Evolutionary conservation across 2,329 filamentous ascomycete genomes (phyloP), one percentile per base, ranked within the genome.

Genomic region (Claviceps sp.): DNA sequence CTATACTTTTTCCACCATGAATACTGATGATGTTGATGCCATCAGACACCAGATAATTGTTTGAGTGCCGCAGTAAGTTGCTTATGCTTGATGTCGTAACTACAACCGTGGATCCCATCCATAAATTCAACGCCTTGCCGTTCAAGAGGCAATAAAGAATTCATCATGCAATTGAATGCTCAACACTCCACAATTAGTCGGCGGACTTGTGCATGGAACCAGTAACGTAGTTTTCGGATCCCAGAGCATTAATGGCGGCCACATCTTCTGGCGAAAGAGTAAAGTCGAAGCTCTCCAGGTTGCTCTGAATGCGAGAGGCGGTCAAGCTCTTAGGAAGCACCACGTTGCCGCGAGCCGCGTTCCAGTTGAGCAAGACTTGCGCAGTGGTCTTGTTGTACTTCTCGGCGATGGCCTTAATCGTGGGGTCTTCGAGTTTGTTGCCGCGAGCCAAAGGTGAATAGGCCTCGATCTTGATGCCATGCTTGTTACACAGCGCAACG

Each of bases 301-400:
- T 90, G 64, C 81, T 77, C 44, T 77, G 62, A 51, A 89, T 84
- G 51, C 86, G 75, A 50, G 77, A 73, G 61, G 75, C 72, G 53
- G 72, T 79, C 53, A 78, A 71, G 65, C 84, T 89, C 75, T 93
- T 90, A 18, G 86, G 86, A 56, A 90, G 70, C 7, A 84, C 80
- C 45, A 89, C 79, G 61, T 82, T 85, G 49, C 82, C 82, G 61
- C 87, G 78, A 64, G 91, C 84, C 55, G 89, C 68, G 55, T 81
- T 85, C 88, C 87, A 93, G 57, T 86, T 78, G 51, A 94, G 75
- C 63, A 93, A 70, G 50, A 94, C 69, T 69, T 93, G 87, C 8
- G 82, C 86, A 7, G 83, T 77, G 1, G 82, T 84, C 64, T 81
- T 87, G 11, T 67, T 68, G 67, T 93, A 88, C 67, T 87, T 85